Conservation (phyloP, 1,284 basidiomycete species). For the Irpex sp. region DNA sequence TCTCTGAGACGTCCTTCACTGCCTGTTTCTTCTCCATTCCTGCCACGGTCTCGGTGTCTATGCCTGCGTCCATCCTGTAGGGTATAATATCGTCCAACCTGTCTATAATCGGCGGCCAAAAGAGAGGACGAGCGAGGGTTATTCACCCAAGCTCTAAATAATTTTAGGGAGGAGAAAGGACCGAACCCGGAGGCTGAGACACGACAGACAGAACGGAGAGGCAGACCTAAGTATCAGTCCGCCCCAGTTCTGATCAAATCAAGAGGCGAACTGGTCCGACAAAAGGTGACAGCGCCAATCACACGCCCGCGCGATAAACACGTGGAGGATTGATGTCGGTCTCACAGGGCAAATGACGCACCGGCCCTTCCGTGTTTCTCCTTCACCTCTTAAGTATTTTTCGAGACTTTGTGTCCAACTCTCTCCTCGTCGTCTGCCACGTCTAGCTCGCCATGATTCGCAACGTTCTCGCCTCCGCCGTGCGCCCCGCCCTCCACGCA, state of each 20-base stretch:
- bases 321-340: constrained; percentile 6
- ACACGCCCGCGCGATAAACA: neutral
- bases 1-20: constrained; percentile 26
- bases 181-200: neutral
- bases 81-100: neutral
- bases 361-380: constrained; percentile 1
- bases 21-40: constrained; percentile 9
- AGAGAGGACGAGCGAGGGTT: constrained; percentile 16
- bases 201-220: neutral
- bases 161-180: neutral
- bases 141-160: constrained; percentile 6
- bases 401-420: constrained; percentile 8
- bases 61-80: constrained; percentile 14
- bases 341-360: neutral
- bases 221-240: neutral
- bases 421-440: constrained; percentile 11
- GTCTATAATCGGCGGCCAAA: constrained; percentile 12
- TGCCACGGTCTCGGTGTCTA: constrained; percentile 6
- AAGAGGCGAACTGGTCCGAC: neutral
- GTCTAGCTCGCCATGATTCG: constrained; percentile 53
- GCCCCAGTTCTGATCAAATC: neutral
- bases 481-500: constrained; percentile 52
- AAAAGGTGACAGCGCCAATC: neutral
- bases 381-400: constrained; percentile 8
- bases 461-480: constrained; percentile 54